Percentiles rank a stretch among this genome's conserved stretches.
These are phyloP conservation scores for Solanum sparsipilum DNA, from an alignment of 257 asterid species.

Conservation along the genomic window DNA sequence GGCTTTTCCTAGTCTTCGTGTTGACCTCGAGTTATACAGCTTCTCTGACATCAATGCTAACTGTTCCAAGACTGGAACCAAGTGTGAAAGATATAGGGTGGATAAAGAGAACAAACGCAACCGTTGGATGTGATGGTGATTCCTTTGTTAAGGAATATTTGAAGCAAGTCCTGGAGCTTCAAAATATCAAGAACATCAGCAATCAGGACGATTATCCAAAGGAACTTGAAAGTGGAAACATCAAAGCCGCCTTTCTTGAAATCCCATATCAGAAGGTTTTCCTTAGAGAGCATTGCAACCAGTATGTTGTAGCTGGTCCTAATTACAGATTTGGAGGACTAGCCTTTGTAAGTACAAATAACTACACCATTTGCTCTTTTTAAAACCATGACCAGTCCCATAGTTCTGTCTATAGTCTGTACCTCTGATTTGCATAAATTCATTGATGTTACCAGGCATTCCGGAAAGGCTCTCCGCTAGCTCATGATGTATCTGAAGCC, in stretches of 20 bases:
- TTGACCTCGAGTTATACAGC: slow-evolving; percentile 24
- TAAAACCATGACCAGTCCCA: background rate
- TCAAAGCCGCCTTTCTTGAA: slow-evolving; percentile 28
- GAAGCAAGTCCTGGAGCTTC: slow-evolving; percentile 9
- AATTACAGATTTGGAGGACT: slow-evolving; percentile 27
- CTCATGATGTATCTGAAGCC: slow-evolving; percentile 24
- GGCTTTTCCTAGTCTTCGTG: slow-evolving; percentile 28
- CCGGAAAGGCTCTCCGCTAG: slow-evolving; percentile 27
- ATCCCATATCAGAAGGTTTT: slow-evolving; percentile 27
- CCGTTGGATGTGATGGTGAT: slow-evolving; percentile 30
- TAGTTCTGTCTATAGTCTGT: background rate
- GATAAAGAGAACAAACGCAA: slow-evolving; percentile 16
- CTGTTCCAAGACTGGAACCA: slow-evolving; percentile 23
- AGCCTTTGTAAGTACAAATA: slow-evolving; percentile 18
- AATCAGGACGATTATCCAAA: slow-evolving; percentile 1
- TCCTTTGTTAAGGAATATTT: slow-evolving; percentile 21
- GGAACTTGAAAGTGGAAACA: slow-evolving; percentile 15
- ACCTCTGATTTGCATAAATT: background rate
- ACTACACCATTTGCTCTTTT: background rate
- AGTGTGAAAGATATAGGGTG: slow-evolving; percentile 7
- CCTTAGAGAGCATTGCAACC: slow-evolving; percentile 15
- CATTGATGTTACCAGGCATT: slow-evolving; percentile 11
- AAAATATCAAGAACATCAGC: slow-evolving; percentile 9
- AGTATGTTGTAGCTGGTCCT: slow-evolving; percentile 13
- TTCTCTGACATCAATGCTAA: slow-evolving; percentile 27